Evolutionary conservation across 352 stramenopile genomes (phyloP), one percentile per base, ranked within the genome.

Genomic region (Albugo laibachii): DNA sequence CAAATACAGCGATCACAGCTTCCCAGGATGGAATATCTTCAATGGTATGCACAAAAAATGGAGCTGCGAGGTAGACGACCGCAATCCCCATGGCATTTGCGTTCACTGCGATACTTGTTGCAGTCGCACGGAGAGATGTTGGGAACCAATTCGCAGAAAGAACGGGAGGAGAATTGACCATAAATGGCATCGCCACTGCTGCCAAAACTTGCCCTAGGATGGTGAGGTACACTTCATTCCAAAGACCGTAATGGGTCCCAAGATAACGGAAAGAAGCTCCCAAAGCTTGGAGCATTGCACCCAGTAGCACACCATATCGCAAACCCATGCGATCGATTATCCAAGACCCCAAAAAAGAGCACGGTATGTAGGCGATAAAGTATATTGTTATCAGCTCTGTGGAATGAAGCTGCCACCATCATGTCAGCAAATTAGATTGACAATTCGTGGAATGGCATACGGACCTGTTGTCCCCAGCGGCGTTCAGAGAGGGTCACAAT

Each of bases 251-350:
- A 1, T 20, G 20, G 11, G 45, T 48, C 24, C 24, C 24, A 20
- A 57, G 18, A 41, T 74, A 80, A 35, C 72, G 67, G 4, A 82
- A 21, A 11, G 41, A 49, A 2, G 69, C 69, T 14, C 69, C 66
- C 1, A 68, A 38, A 5, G 69, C 65, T 39, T 84, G 69, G 8
- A 84, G 59, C 12, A 69, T 54, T 0, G 49, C 70, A 8, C 73
- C 73, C 5, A 85, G 56, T 8, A 83, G 40, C 2, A 85, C 64
- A 11, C 73, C 73, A 15, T 65, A 80, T 12, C 66, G 63, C 31
- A 85, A 49, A 0, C 73, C 73, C 46, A 77, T 72, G 50, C 80
- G 72, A 60, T 85, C 73, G 68, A 85, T 85, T 48, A 85, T 61
- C 73, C 73, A 83, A 13, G 73, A 85, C 2, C 73, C 69, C 18